phyloP scores from a whole-genome alignment of 1,284 basidiomycete species.

The Cryptococcus sp. region DNA sequence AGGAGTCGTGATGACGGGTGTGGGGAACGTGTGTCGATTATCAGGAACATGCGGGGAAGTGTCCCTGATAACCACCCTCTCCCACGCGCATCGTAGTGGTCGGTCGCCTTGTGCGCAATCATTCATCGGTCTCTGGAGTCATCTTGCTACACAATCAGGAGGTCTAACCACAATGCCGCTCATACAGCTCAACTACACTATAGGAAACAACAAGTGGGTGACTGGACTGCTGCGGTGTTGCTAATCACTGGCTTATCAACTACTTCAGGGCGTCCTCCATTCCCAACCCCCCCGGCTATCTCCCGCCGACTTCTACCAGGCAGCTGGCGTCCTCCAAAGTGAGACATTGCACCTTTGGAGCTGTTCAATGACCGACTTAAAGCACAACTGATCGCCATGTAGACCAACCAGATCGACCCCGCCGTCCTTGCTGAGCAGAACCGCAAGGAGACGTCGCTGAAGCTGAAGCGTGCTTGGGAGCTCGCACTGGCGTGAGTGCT shows the following conservation, averaged over 20 bases:
- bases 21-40: neutral
- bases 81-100: too few species aligned
- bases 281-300: slow-evolving; percentile 31
- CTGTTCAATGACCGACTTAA: neutral
- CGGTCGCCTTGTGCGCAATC: too few species aligned
- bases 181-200: slow-evolving; percentile 18
- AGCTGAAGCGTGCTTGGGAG: slow-evolving; percentile 81
- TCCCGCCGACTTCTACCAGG: slow-evolving; percentile 18
- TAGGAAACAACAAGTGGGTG: slow-evolving; percentile 21
- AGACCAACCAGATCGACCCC: slow-evolving; percentile 2
- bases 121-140: too few species aligned
- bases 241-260: neutral
- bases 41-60: neutral
- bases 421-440: slow-evolving; percentile 17
- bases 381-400: neutral
- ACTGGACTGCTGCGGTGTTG: neutral
- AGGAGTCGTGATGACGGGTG: neutral
- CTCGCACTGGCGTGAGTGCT: slow-evolving; percentile 61
- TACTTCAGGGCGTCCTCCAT: slow-evolving; percentile 12
- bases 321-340: slow-evolving; percentile 24
- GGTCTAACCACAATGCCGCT: slow-evolving; percentile 6
- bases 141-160: neutral
- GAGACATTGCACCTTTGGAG: neutral
- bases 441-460: slow-evolving; percentile 54
- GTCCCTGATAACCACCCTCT: neutral